These are phyloP conservation scores for Malus hybrid DNA, from an alignment of 331 rosid species.

Conservation along the genomic window DNA sequence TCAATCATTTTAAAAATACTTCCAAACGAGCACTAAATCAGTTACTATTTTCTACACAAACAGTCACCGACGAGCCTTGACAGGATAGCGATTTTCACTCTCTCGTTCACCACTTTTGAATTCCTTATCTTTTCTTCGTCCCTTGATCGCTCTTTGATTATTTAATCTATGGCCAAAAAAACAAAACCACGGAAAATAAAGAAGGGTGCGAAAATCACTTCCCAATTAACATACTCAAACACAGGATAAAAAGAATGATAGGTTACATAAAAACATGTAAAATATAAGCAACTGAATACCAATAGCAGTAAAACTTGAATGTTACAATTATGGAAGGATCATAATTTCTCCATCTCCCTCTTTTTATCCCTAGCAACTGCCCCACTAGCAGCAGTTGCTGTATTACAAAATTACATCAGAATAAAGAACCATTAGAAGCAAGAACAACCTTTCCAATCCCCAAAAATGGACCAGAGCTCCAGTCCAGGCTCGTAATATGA, in stretches of 20 bases:
- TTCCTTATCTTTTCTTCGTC: not conserved
- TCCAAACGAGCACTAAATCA: too few relatives aligned
- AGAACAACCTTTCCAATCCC: constrained; percentile 31
- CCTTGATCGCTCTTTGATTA: not conserved
- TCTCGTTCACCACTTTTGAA: not conserved
- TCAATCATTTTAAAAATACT: too few relatives aligned
- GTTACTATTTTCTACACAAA: too few relatives aligned
- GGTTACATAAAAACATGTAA: not conserved
- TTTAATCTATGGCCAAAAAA: not conserved
- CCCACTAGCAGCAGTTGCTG: too few relatives aligned
- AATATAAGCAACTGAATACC: constrained; percentile 13
- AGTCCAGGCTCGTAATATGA: not conserved
- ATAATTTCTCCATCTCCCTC: constrained; percentile 29
- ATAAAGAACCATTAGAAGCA: constrained; percentile 21
- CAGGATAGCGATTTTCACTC: not conserved
- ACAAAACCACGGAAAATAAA: too few relatives aligned
- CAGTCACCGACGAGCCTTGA: not conserved
- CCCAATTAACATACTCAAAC: not conserved
- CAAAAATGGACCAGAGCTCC: constrained; percentile 34
- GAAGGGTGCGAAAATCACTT: not conserved
- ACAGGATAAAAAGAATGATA: not conserved
- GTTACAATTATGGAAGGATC: constrained; percentile 47
- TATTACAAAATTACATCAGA: constrained; percentile 29
- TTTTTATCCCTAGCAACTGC: not conserved
- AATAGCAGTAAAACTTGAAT: constrained; percentile 34